Percentiles rank a stretch among this genome's conserved stretches.
Evolutionary conservation across 306 rosid genomes (phyloP).

Genomic region (Trichosanthes truncata): DNA sequence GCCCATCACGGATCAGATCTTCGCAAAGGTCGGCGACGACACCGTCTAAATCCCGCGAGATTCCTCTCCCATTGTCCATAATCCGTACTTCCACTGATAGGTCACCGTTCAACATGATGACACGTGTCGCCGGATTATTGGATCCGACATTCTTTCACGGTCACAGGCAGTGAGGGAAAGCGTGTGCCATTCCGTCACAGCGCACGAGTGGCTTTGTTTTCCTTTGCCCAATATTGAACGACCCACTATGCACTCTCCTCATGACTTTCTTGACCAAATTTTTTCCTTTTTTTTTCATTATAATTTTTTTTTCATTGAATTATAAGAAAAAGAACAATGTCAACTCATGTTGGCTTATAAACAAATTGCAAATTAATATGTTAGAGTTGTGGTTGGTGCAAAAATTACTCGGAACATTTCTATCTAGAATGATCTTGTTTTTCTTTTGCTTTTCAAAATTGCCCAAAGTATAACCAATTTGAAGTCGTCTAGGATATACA

Average conservation of each 20-base stretch:
- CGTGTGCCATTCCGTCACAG: not conserved
- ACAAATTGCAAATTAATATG: too few species aligned
- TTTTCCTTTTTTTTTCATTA: not conserved
- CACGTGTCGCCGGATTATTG: not conserved
- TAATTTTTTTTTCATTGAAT: not conserved
- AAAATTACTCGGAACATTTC: not conserved
- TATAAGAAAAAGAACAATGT: not conserved
- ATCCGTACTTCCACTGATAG: not conserved
- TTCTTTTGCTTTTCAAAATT: too few species aligned
- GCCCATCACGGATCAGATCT: not conserved
- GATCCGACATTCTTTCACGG: not conserved
- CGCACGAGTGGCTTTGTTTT: not conserved
- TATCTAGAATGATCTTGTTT: too few species aligned
- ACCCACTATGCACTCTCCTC: not conserved
- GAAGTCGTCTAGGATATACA: too few species aligned
- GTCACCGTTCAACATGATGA: not conserved
- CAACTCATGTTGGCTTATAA: not conserved
- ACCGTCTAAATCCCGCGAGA: not conserved
- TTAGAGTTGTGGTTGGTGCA: not conserved
- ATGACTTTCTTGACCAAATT: not conserved
- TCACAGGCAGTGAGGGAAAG: not conserved
- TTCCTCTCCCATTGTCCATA: slow-evolving; percentile 1
- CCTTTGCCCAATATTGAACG: not conserved
- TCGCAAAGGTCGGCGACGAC: not conserved
- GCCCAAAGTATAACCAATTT: not conserved